These are phyloP conservation scores for Hawksworthiomyces lignivorus DNA, from an alignment of 2,329 filamentous ascomycete genomes.

Conservation along the genomic window DNA sequence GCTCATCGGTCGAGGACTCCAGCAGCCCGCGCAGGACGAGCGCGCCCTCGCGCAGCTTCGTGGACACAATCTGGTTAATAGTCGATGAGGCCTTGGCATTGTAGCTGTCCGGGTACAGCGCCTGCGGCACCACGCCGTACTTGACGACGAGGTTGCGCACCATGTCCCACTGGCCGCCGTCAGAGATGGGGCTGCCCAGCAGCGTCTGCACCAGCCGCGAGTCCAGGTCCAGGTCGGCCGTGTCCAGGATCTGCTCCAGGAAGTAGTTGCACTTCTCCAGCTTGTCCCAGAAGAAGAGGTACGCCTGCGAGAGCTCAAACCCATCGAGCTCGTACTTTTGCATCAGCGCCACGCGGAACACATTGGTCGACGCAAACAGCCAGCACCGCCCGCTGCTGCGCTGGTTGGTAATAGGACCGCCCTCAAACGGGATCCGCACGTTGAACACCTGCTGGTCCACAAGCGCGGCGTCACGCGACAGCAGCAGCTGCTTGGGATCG, in stretches of 20 bases:
- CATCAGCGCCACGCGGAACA: conserved; percentile 84
- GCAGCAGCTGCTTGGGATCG: conserved; percentile 58
- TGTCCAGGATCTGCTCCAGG: conserved; percentile 75
- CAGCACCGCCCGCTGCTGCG: conserved; percentile 76
- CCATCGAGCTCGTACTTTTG: conserved; percentile 67
- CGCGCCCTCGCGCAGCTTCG: conserved; percentile 79
- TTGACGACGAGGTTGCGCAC: conserved; percentile 77
- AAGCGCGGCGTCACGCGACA: conserved; percentile 54
- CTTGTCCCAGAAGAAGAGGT: conserved; percentile 92
- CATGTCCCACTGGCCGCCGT: conserved; percentile 92
- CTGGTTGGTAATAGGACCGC: conserved; percentile 78
- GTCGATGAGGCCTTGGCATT: conserved; percentile 64
- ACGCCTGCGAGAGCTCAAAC: conserved; percentile 82
- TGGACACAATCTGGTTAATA: conserved; percentile 69
- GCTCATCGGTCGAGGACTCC: conserved; percentile 7
- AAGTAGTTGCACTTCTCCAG: conserved; percentile 89
- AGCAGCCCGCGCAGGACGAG: conserved; percentile 57
- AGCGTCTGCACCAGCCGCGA: conserved; percentile 65
- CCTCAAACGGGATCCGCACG: conserved; percentile 72
- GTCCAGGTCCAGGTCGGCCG: conserved; percentile 61
- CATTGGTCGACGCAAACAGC: conserved; percentile 87
- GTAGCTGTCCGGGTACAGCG: conserved; percentile 73
- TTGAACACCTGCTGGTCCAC: conserved; percentile 77
- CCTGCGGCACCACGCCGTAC: conserved; percentile 80
- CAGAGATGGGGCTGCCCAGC: conserved; percentile 59